A percentile compares a stretch with the other conserved stretches of the same genome.
Conservation (phyloP, 2,329 filamentous ascomycete genomes). For the Sporothrix schenckii region DNA sequence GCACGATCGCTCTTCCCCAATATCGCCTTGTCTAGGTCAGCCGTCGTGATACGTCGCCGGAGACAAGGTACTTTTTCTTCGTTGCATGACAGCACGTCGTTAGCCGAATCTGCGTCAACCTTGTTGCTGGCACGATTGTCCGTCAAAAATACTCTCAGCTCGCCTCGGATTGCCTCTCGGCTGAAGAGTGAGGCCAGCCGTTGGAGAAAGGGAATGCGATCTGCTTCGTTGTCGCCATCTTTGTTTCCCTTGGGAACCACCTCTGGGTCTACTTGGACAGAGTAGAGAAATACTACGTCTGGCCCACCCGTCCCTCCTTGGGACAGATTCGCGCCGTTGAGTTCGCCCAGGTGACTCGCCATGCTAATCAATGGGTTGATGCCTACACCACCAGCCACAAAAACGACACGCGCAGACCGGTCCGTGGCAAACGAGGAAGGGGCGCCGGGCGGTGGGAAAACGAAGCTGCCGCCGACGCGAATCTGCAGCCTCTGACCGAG, state of each 20-base stretch:
- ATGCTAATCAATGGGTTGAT: slow-evolving; percentile 82
- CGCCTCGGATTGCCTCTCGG: slow-evolving; percentile 45
- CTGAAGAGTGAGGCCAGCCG: slow-evolving; percentile 51
- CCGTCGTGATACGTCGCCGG: slow-evolving; percentile 48
- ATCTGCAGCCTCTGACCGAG: slow-evolving; percentile 63
- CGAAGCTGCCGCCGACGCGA: slow-evolving; percentile 78
- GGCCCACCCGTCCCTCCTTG: not conserved
- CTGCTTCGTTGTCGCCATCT: not conserved
- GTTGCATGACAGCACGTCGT: slow-evolving; percentile 32
- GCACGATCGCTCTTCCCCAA: slow-evolving; percentile 27
- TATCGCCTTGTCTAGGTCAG: slow-evolving; percentile 50
- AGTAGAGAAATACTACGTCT: slow-evolving; percentile 66
- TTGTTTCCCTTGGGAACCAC: slow-evolving; percentile 33
- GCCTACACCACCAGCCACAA: slow-evolving; percentile 80
- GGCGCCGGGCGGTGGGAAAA: slow-evolving; percentile 67
- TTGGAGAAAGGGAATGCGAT: slow-evolving; percentile 55
- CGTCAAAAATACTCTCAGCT: slow-evolving; percentile 53
- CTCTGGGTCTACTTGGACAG: slow-evolving; percentile 47
- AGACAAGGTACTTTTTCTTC: slow-evolving; percentile 41
- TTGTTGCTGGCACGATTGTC: not conserved
- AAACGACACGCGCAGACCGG: slow-evolving; percentile 58
- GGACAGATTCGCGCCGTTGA: slow-evolving; percentile 34
- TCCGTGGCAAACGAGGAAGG: slow-evolving; percentile 42
- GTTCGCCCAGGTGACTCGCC: slow-evolving; percentile 60
- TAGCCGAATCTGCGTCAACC: not conserved